Percentiles rank a stretch among this genome's conserved stretches.
Conservation (phyloP, 805 yeast species). For the Kodamaea fukazawae region DNA sequence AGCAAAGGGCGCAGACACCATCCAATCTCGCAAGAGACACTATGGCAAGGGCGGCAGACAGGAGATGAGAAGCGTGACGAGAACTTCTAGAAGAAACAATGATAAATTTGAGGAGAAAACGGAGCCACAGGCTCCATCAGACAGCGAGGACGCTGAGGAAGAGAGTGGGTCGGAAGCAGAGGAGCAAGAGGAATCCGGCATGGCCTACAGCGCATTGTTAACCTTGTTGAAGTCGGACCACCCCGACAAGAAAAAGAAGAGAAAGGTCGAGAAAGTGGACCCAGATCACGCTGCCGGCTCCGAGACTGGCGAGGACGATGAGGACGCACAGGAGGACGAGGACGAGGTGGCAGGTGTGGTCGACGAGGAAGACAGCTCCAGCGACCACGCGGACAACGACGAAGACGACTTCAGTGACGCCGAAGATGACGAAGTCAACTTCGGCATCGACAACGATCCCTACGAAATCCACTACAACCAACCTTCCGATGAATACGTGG, state of each 20-base stretch:
- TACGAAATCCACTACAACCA: constrained; percentile 73
- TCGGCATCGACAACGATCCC: constrained; percentile 55
- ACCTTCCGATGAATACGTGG: constrained; percentile 38
- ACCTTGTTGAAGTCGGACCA: constrained; percentile 56
- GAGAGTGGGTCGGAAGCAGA: constrained; percentile 18
- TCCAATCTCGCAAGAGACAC: constrained; percentile 6
- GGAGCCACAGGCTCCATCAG: constrained; percentile 9
- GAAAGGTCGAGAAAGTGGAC: constrained; percentile 7
- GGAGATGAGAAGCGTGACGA: constrained; percentile 56
- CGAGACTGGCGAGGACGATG: too few species aligned
- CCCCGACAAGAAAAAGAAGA: constrained; percentile 12
- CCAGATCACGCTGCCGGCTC: constrained; percentile 9
- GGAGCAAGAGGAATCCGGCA: constrained; percentile 27
- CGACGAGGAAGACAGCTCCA: constrained; percentile 17
- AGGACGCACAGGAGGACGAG: constrained; percentile 16
- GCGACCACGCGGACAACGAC: constrained; percentile 23
- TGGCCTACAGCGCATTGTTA: constrained; percentile 66
- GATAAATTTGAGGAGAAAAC: constrained; percentile 15
- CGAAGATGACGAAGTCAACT: constrained; percentile 30
- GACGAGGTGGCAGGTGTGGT: constrained; percentile 12
- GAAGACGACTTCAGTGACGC: constrained; percentile 18
- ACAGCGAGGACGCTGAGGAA: constrained; percentile 1
- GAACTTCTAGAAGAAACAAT: constrained; percentile 46
- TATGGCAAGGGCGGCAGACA: constrained; percentile 53
- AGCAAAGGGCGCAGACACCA: neutral